A percentile compares a stretch with the other conserved stretches of the same genome.
phyloP scores from a whole-genome alignment of 257 asterid genomes.

The Gynochthodes officinalis region DNA sequence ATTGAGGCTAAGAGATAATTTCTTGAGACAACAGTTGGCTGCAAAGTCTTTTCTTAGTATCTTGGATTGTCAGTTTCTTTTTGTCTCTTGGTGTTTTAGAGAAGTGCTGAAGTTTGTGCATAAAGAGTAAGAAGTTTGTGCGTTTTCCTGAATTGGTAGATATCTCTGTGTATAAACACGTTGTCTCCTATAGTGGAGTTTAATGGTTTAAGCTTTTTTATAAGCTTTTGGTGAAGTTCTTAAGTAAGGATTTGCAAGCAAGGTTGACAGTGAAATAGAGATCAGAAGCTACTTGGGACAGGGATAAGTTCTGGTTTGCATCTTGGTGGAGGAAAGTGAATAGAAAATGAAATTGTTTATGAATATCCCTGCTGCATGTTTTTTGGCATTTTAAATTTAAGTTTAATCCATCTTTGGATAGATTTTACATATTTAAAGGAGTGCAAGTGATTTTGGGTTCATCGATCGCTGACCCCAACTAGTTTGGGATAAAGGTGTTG shows the following conservation, averaged over 20 bases:
- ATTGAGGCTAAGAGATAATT: not conserved
- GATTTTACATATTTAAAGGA: not conserved
- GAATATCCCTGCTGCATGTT: not conserved
- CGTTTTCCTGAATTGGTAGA: not conserved
- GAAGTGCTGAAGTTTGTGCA: not conserved
- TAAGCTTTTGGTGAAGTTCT: not conserved
- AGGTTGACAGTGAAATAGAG: not conserved
- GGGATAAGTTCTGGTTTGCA: not conserved
- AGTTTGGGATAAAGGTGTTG: too few relatives aligned
- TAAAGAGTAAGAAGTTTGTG: not conserved
- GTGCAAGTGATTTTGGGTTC: too few relatives aligned
- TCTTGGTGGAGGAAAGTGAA: not conserved
- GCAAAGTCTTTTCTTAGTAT: not conserved
- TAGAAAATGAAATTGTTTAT: too few relatives aligned
- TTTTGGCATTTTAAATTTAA: not conserved
- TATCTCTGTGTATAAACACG: not conserved
- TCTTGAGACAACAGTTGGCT: not conserved
- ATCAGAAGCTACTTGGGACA: not conserved
- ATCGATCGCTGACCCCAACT: too few relatives aligned
- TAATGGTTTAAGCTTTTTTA: not conserved
- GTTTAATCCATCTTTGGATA: not conserved
- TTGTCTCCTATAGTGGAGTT: not conserved
- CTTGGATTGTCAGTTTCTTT: not conserved
- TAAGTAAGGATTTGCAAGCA: not conserved
- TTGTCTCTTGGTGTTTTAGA: not conserved